Conservation (phyloP, 257 asterid genomes). For the Nyctanthes arbortristis region DNA sequence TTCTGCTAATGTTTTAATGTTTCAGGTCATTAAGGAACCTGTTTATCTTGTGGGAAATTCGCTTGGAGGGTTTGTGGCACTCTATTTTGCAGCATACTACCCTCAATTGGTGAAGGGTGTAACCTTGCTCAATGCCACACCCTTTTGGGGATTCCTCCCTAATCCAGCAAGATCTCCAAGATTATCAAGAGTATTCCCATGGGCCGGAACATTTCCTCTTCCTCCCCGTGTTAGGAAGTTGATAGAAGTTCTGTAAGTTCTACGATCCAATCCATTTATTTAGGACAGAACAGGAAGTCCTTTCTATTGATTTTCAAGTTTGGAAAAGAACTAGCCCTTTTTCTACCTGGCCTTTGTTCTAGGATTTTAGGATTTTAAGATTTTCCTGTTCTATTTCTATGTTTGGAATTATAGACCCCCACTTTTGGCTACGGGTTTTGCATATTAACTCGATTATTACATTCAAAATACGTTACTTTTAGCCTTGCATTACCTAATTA, state of each 20-base stretch:
- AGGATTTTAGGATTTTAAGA: neutral
- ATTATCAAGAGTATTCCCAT: constrained; percentile 71
- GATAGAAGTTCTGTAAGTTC: constrained; percentile 62
- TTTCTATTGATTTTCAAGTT: neutral
- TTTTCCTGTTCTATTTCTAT: too few relatives aligned
- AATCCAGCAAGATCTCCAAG: constrained; percentile 80
- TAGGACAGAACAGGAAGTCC: neutral
- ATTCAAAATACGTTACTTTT: neutral
- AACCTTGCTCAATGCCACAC: constrained; percentile 88
- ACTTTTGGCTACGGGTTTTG: neutral
- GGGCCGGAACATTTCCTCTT: constrained; percentile 93
- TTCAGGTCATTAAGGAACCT: constrained; percentile 86
- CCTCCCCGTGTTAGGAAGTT: constrained; percentile 64
- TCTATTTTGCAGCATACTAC: constrained; percentile 77
- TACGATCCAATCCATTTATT: neutral
- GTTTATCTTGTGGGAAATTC: constrained; percentile 94
- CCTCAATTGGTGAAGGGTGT: constrained; percentile 93
- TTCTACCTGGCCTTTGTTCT: neutral
- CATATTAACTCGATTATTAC: neutral
- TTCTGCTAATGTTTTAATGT: constrained; percentile 16
- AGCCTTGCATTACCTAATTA: neutral
- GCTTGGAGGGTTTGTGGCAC: constrained; percentile 89
- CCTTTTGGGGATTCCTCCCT: constrained; percentile 94
- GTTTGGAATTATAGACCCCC: neutral
- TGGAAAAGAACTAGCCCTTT: neutral